Evolutionary conservation across 768 basidiomycete species (phyloP), one percentile per base, ranked within the genome.

Genomic region (Russula vinacea): DNA sequence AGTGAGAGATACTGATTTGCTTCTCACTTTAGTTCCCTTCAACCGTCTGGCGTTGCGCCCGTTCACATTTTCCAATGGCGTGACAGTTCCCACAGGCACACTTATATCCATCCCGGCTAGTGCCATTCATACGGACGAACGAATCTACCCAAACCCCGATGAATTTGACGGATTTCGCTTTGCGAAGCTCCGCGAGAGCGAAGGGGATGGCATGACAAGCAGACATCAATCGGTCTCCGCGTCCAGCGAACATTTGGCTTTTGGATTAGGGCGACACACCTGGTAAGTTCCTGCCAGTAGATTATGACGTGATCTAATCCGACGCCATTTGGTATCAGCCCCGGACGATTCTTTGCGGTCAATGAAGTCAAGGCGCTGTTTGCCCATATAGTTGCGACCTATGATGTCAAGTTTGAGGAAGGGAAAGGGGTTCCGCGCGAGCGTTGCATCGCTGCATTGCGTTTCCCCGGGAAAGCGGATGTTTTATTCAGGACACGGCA

Each of bases 71-170:
- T 29, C 29, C 29, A 29, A 29, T 29, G 29, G 29, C 29, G 29
- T 29, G 29, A 10, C 68, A 39, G 64, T 77, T 50, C 78, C 79
- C n/a, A 66, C 67, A 5, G 82, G 81, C 59, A 76, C 75, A 24
- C 69, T 73, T 29, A 67, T 81, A 19, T 68, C 71, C 16, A 71
- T 75, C 9, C 74, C 76, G 14, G 61, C 72, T 6, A 57, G 65
- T 29, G 65, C 74, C 24, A 71, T 77, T 70, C 78, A 79, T 63
- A 71, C 71, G n/a, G 78, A 83, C 63, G 73, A 73, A 22, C 72
- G 71, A 17, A 69, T 74, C 24, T 86, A 83, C 67, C 63, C 72
- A 22, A 74, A 80, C 56, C 72, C 84, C 0, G 68, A 72, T 16
- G 60, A 32, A 49, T 81, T 81, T 51, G 73, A 79, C 33, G 74